These are phyloP conservation scores for Schwanniomyces polymorphus DNA, from an alignment of 805 yeast genomes.

Conservation along the genomic window DNA sequence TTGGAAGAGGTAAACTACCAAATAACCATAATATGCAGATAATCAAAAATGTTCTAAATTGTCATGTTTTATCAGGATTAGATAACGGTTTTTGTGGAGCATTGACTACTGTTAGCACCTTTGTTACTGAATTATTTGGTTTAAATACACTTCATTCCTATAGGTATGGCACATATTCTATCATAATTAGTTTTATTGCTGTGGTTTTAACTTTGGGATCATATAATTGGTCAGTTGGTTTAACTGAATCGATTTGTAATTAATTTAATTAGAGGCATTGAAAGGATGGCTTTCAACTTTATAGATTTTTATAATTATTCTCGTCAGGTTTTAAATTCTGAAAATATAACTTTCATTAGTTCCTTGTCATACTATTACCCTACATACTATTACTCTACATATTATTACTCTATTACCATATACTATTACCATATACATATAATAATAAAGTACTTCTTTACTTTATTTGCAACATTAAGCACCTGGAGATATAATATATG, in stretches of 20 bases:
- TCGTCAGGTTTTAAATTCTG: too few relatives aligned
- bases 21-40: conserved; percentile 18
- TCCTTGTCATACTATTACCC: too few relatives aligned
- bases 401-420: too few relatives aligned
- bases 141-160: conserved; percentile 35
- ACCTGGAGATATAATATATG: too few relatives aligned
- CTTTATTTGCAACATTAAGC: too few relatives aligned
- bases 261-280: background rate
- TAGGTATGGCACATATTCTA: conserved; percentile 50
- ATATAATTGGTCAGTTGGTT: conserved; percentile 66
- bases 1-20: conserved; percentile 43
- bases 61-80: conserved; percentile 56
- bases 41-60: conserved; percentile 31
- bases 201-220: conserved; percentile 67
- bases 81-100: conserved; percentile 71
- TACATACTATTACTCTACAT: too few relatives aligned
- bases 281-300: too few relatives aligned
- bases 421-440: too few relatives aligned
- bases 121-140: conserved; percentile 61
- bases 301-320: too few relatives aligned
- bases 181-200: conserved; percentile 47
- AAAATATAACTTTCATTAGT: too few relatives aligned
- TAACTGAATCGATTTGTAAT: conserved; percentile 23
- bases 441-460: too few relatives aligned
- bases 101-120: conserved; percentile 75